Percentiles rank a stretch among this genome's conserved stretches.
phyloP scores from a whole-genome alignment of 1,284 basidiomycete species.

The Somion occarium region DNA sequence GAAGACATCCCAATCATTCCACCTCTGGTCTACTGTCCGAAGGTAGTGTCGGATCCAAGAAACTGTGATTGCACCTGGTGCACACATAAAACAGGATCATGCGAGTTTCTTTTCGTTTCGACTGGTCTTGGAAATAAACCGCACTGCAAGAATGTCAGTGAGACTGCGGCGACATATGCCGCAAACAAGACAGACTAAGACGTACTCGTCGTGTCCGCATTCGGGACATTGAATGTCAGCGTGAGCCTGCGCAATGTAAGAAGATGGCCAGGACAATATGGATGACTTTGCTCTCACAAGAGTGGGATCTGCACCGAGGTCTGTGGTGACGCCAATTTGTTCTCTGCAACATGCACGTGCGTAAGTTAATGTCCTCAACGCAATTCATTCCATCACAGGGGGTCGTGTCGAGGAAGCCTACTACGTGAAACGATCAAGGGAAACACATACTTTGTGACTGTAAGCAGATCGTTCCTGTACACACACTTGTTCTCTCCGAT shows the following conservation, averaged over 20 bases:
- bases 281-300: conserved; percentile 44
- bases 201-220: conserved; percentile 72
- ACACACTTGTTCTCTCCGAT: conserved; percentile 86
- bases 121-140: conserved; percentile 93
- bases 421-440: neutral
- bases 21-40: conserved; percentile 12
- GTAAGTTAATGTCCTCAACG: neutral
- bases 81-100: conserved; percentile 95
- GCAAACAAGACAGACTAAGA: conserved; percentile 9
- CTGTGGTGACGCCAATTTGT: conserved; percentile 87
- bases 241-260: conserved; percentile 48
- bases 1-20: no score
- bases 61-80: conserved; percentile 77
- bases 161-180: neutral
- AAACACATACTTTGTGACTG: conserved; percentile 80
- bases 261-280: neutral
- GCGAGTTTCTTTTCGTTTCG: conserved; percentile 85
- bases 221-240: conserved; percentile 66
- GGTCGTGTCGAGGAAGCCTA: conserved; percentile 6
- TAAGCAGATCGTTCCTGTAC: conserved; percentile 92
- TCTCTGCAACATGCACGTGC: conserved; percentile 50
- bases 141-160: conserved; percentile 46
- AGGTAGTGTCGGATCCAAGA: conserved; percentile 62
- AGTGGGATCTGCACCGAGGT: conserved; percentile 89
- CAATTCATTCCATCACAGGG: no score